Evolutionary conservation across 1,139 yeast species (phyloP).

Genomic region (Scheffersomyces cryptocercus): DNA sequence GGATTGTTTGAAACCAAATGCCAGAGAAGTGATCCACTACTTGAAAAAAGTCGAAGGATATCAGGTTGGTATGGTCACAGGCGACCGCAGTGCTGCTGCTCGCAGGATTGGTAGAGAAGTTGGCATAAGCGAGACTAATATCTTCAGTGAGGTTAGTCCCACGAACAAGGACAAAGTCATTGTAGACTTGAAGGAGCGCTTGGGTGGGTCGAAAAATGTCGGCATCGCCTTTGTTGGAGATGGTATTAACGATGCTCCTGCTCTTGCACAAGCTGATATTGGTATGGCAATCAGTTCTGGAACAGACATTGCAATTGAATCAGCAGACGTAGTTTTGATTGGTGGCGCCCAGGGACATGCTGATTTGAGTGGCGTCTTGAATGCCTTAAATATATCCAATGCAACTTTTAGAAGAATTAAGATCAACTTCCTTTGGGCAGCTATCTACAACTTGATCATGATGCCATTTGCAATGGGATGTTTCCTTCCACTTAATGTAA

Average conservation of each 20-base stretch:
- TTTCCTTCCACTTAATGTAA: constrained; percentile 73
- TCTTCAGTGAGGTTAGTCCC: constrained; percentile 80
- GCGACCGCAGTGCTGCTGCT: constrained; percentile 74
- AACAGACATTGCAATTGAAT: constrained; percentile 93
- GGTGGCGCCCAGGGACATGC: constrained; percentile 27
- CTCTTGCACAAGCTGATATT: constrained; percentile 81
- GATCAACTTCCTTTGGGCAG: constrained; percentile 82
- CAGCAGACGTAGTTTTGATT: constrained; percentile 86
- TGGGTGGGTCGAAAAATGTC: constrained; percentile 30
- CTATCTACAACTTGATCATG: constrained; percentile 82
- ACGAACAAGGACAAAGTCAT: constrained; percentile 73
- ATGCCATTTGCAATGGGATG: constrained; percentile 96
- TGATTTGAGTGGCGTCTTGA: constrained; percentile 64
- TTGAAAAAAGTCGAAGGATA: constrained; percentile 53
- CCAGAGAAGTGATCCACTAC: constrained; percentile 58
- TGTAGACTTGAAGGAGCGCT: constrained; percentile 51
- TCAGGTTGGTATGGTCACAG: constrained; percentile 87
- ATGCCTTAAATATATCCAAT: constrained; percentile 72
- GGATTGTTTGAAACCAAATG: constrained; percentile 72
- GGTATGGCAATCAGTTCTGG: constrained; percentile 94
- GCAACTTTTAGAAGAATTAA: constrained; percentile 76
- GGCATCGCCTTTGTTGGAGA: constrained; percentile 90
- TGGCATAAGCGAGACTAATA: constrained; percentile 64
- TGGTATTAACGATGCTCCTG: constrained; percentile 97
- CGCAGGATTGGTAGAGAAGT: constrained; percentile 61